Percentiles rank a stretch among this genome's conserved stretches.
Evolutionary conservation across 2,329 filamentous ascomycete species (phyloP).

Genomic region (Alternaria sp.): DNA sequence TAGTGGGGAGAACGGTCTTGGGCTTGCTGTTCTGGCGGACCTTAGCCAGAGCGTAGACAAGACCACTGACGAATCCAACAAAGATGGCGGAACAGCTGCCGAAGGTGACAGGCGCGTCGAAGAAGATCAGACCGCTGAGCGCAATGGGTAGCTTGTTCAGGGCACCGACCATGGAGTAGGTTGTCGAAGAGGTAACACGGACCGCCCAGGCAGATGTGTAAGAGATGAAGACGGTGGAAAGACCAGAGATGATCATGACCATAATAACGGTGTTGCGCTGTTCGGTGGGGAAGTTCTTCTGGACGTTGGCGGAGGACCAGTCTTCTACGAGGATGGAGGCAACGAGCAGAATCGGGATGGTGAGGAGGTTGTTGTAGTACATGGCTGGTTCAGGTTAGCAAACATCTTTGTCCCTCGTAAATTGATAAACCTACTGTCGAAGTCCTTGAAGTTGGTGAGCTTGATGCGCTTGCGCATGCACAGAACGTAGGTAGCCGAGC

Average conservation of each 20-base stretch:
- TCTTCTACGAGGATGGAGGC: slow-evolving; percentile 86
- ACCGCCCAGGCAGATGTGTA: slow-evolving; percentile 99
- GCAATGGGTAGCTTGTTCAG: slow-evolving; percentile 98
- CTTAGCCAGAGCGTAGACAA: slow-evolving; percentile 90
- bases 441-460: slow-evolving; percentile 99
- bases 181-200: slow-evolving; percentile 94
- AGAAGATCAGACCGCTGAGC: slow-evolving; percentile 91
- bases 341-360: slow-evolving; percentile 87
- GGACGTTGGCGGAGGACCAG: slow-evolving; percentile 86
- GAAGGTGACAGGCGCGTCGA: slow-evolving; percentile 90
- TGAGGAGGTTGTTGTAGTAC: slow-evolving; percentile 99
- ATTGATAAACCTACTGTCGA: slow-evolving; percentile 79
- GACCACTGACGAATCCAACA: slow-evolving; percentile 88
- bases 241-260: slow-evolving; percentile 92
- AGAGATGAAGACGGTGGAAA: slow-evolving; percentile 97
- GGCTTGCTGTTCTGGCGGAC: slow-evolving; percentile 76
- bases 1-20: slow-evolving; percentile 72
- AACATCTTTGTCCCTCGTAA: too few relatives aligned
- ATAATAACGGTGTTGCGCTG: slow-evolving; percentile 80
- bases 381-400: slow-evolving; percentile 71
- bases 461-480: slow-evolving; percentile 99
- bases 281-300: slow-evolving; percentile 86
- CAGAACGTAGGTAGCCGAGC: slow-evolving; percentile 87
- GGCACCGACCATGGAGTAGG: slow-evolving; percentile 97
- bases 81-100: slow-evolving; percentile 91